A percentile compares a stretch with the other conserved stretches of the same genome.
Evolutionary conservation across 306 rosid genomes (phyloP).

Genomic region (Geum urbanum): DNA sequence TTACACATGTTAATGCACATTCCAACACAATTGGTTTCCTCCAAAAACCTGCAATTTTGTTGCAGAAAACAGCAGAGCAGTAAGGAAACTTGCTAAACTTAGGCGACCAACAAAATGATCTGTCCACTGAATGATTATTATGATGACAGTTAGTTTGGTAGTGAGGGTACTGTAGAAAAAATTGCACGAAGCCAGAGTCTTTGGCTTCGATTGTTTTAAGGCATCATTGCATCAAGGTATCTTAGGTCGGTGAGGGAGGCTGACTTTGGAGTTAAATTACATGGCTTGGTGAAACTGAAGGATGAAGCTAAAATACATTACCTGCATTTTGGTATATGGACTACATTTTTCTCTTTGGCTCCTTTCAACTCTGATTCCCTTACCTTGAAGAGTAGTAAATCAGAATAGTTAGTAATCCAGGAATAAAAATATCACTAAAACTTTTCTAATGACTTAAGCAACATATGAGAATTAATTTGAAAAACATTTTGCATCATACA

Average conservation of each 20-base stretch:
- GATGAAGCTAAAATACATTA: slow-evolving; percentile 24
- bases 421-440: background rate
- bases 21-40: slow-evolving; percentile 75
- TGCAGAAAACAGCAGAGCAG: background rate
- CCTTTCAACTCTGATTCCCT: slow-evolving; percentile 71
- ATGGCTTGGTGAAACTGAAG: background rate
- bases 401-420: slow-evolving; percentile 22
- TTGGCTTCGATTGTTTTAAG: slow-evolving; percentile 31
- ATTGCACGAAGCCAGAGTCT: slow-evolving; percentile 35
- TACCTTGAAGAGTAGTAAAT: slow-evolving; percentile 43
- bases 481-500: background rate
- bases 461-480: background rate
- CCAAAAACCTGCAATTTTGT: slow-evolving; percentile 62
- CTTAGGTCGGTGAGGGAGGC: slow-evolving; percentile 45
- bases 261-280: slow-evolving; percentile 14
- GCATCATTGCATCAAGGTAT: slow-evolving; percentile 29
- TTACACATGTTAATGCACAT: slow-evolving; percentile 89
- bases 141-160: slow-evolving; percentile 25
- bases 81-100: background rate
- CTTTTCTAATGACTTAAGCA: background rate
- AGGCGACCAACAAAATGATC: background rate
- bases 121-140: slow-evolving; percentile 26
- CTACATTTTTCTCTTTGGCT: slow-evolving; percentile 68
- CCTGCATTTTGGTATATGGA: slow-evolving; percentile 85
- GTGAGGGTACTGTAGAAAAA: slow-evolving; percentile 34